phyloP scores from a whole-genome alignment of 2,329 filamentous ascomycete species.

The Lanzia echinophila region DNA sequence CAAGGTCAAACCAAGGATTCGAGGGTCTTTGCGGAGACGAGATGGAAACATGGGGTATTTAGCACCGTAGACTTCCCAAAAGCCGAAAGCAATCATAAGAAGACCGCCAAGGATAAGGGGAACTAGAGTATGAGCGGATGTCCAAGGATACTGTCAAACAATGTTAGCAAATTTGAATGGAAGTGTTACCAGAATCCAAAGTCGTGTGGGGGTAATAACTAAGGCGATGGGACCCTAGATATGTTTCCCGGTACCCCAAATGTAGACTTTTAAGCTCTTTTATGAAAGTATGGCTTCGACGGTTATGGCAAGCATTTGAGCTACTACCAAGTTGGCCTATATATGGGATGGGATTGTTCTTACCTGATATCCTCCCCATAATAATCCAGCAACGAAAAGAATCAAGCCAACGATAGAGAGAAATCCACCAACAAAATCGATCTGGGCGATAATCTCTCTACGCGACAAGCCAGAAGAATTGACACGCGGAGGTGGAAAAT shows the following conservation, averaged over 20 bases:
- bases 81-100: slow-evolving; percentile 41
- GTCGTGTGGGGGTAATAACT: not conserved
- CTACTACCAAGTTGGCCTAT: not conserved
- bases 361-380: slow-evolving; percentile 49
- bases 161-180: slow-evolving; percentile 33
- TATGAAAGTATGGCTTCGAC: too few species aligned
- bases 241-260: too few species aligned
- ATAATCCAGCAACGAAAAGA: slow-evolving; percentile 43
- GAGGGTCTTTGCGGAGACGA: slow-evolving; percentile 47
- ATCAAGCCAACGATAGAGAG: slow-evolving; percentile 44
- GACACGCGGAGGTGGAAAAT: slow-evolving; percentile 44
- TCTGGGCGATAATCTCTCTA: slow-evolving; percentile 36
- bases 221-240: too few species aligned
- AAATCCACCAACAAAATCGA: slow-evolving; percentile 46
- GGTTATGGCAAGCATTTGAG: not conserved
- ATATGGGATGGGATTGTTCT: not conserved
- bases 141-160: slow-evolving; percentile 47
- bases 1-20: slow-evolving; percentile 45
- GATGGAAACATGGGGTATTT: slow-evolving; percentile 40
- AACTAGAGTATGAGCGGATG: slow-evolving; percentile 46
- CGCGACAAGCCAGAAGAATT: slow-evolving; percentile 34
- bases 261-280: too few species aligned
- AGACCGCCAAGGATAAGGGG: slow-evolving; percentile 45
- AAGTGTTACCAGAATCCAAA: slow-evolving; percentile 11
- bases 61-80: slow-evolving; percentile 47